Evolutionary conservation across 2,329 filamentous ascomycete genomes (phyloP), one percentile per base, ranked within the genome.

Genomic region (Colletotrichum sp.): DNA sequence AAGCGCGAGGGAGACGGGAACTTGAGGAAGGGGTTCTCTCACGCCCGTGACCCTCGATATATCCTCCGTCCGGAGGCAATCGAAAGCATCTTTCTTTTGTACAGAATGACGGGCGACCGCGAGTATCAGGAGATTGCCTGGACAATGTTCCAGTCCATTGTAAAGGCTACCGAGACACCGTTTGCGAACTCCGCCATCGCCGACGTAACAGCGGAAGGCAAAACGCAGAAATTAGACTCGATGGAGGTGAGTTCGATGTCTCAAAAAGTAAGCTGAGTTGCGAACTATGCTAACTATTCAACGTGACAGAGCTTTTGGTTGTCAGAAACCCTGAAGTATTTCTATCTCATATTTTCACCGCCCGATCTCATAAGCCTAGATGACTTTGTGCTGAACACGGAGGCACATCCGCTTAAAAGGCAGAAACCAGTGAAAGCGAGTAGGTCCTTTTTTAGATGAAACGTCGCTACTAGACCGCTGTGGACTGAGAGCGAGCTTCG

Each of bases 241-340:
- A 83, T 83, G 82, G 82, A 83, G 80, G 81, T 82, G 58, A 62
- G 73, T 59, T 12, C 10, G 9, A 84, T 38, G 79, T 74, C 16
- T 79, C 79, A 76, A 77, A 80, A 76, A 77, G 9, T 8, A 16
- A 32, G 10, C n/a, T 52, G 43, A n/a, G 63, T 26, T 58, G 38
- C 21, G 16, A n/a, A 14, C 4, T 32, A 32, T 28, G 26, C 64
- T 76, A 21, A 76, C 34, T 4, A 7, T 62, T 21, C 6, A 21
- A 52, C 16, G 7, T 8, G 48, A 8, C 89, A 95, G 86, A 93
- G 90, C 76, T 95, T 94, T 79, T 95, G 93, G 92, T 85, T 93
- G 79, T 91, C 91, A 0, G 93, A 95, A 85, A 95, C 93, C 24
- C 83, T 95, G 74, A 95, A 95, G 83, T 95, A 95, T 78, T 94